Conservation (phyloP, 1,284 basidiomycete genomes). For the Pascua sp. region DNA sequence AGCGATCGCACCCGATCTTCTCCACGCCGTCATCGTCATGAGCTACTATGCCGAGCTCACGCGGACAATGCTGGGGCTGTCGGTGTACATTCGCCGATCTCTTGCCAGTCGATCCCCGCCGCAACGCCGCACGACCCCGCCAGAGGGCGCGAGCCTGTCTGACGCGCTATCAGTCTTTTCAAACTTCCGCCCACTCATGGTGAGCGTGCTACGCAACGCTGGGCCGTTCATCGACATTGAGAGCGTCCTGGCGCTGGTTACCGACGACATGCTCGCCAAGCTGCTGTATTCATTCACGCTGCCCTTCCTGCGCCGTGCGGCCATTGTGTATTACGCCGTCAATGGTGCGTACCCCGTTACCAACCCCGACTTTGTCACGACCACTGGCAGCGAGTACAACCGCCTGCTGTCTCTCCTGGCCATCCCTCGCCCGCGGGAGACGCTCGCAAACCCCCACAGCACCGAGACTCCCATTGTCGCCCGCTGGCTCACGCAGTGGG, state of each 20-base stretch:
- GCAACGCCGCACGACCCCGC: constrained; percentile 49
- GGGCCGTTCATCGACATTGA: constrained; percentile 42
- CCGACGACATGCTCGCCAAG: constrained; percentile 62
- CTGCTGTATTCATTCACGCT: constrained; percentile 84
- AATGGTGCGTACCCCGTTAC: constrained; percentile 55
- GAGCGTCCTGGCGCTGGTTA: constrained; percentile 31
- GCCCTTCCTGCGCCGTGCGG: constrained; percentile 87
- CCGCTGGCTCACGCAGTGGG: constrained; percentile 48
- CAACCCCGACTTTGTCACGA: constrained; percentile 57
- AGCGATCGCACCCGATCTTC: constrained; percentile 78
- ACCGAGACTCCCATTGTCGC: constrained; percentile 52
- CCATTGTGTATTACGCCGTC: constrained; percentile 77
- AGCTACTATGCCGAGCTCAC: constrained; percentile 85
- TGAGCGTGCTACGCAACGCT: constrained; percentile 49
- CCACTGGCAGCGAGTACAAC: constrained; percentile 61
- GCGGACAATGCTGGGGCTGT: constrained; percentile 73
- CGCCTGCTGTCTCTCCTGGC: constrained; percentile 70
- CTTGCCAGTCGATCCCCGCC: constrained; percentile 26
- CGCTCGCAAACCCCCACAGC: constrained; percentile 66
- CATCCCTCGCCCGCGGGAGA: constrained; percentile 69
- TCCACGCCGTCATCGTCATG: constrained; percentile 76
- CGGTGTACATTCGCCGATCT: constrained; percentile 47
- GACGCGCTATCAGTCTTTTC: constrained; percentile 36
- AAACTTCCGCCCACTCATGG: constrained; percentile 36
- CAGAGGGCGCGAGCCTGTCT: constrained; percentile 26